phyloP scores from a whole-genome alignment of 192 early-diverging fungal species.

The Gonapodya sp. region DNA sequence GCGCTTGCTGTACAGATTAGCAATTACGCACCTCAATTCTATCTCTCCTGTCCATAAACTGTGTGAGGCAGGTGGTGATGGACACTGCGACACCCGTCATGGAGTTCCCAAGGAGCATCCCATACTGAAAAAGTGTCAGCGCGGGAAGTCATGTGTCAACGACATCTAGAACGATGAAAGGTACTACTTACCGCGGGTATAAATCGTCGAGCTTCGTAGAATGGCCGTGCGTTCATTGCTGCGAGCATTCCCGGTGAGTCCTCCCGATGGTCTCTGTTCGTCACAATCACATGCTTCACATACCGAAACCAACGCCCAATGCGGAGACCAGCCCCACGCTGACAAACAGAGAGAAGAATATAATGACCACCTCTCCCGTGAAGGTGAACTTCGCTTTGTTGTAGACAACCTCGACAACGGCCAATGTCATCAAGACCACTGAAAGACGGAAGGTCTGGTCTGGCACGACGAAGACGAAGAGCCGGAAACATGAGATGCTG shows the following conservation, averaged over 20 bases:
- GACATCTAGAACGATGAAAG: too few species aligned
- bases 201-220: conserved; percentile 1
- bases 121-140: neutral
- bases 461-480: neutral
- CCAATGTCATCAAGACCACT: neutral
- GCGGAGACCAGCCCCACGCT: conserved; percentile 1
- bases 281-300: neutral
- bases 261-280: neutral
- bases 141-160: too few species aligned
- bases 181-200: neutral
- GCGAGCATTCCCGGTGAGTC: neutral
- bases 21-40: neutral
- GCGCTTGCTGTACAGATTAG: too few species aligned
- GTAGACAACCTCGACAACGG: neutral
- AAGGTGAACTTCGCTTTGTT: conserved; percentile 4
- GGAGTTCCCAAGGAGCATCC: conserved; percentile 7
- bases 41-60: neutral
- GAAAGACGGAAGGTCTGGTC: neutral
- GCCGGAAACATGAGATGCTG: too few species aligned
- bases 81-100: conserved; percentile 5
- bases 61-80: neutral
- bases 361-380: neutral
- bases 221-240: neutral
- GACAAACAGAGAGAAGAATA: neutral
- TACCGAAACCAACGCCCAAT: neutral